Evolutionary conservation across 2,329 filamentous ascomycete genomes (phyloP), one percentile per base, ranked within the genome.

Genomic region (Cladobotryum protrusum): DNA sequence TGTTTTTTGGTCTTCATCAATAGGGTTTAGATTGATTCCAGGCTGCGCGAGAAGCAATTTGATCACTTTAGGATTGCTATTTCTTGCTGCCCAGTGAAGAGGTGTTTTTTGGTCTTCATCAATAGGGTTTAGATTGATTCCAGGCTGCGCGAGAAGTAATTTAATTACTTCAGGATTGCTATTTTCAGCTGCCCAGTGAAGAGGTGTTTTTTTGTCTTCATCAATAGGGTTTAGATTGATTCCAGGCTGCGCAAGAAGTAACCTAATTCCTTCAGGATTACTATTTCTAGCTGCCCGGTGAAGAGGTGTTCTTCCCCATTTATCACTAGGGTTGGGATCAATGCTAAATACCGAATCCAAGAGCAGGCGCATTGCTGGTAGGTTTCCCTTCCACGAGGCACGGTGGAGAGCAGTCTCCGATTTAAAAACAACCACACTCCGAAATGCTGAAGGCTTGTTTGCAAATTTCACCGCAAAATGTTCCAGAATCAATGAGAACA

Each of bases 261-360:
- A n/a, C n/a, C n/a, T n/a, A n/a, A n/a, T n/a, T n/a, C n/a, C n/a
- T n/a, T n/a, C n/a, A n/a, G n/a, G n/a, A n/a, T n/a, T n/a, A n/a
- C n/a, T n/a, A n/a, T n/a, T n/a, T n/a, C n/a, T n/a, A n/a, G n/a
- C n/a, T n/a, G n/a, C n/a, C n/a, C n/a, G n/a, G n/a, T n/a, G n/a
- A n/a, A n/a, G n/a, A n/a, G n/a, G n/a, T n/a, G n/a, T n/a, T n/a
- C n/a, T n/a, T n/a, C n/a, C n/a, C n/a, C n/a, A n/a, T n/a, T 29
- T 8, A 29, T 29, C 24, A 6, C 7, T 24, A 24, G 20, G 20
- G 7, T 7, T 24, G 7, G 7, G 20, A 24, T 48, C 39, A 2
- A 48, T 13, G 12, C 18, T 6, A 37, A 37, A 48, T 48, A 36
- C 36, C 11, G 15, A 39, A 15, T 48, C 29, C 3, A 48, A 29